Percentiles rank a stretch among this genome's conserved stretches.
Conservation (phyloP, 129 eudicot genomes). For the Cynara cardunculus region DNA sequence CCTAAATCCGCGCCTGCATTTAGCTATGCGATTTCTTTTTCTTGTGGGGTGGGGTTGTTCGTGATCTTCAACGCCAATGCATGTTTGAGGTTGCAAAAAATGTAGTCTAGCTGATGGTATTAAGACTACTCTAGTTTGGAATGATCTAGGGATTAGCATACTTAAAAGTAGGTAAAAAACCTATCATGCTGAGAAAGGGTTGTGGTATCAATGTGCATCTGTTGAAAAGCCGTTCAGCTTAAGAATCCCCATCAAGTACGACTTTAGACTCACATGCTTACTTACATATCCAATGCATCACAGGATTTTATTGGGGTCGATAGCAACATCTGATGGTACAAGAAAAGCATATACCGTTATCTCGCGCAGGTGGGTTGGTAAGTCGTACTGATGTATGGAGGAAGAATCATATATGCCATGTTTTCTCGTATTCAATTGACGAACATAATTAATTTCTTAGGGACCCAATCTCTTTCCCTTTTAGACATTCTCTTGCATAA, state of each 20-base stretch:
- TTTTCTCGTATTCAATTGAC: neutral
- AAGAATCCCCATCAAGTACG: conserved; percentile 29
- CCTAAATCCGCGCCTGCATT: neutral
- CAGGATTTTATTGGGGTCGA: conserved; percentile 98
- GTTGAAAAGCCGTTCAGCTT: conserved; percentile 22
- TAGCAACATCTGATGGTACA: conserved; percentile 87
- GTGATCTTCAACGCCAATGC: neutral
- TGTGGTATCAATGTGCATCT: conserved; percentile 25
- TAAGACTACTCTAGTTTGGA: neutral
- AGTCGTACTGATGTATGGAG: conserved; percentile 40
- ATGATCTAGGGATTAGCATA: neutral
- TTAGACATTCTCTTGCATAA: neutral
- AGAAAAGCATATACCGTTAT: conserved; percentile 79
- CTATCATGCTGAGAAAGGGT: neutral
- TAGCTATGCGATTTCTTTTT: neutral
- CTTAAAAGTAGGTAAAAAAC: neutral
- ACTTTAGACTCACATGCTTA: conserved; percentile 48
- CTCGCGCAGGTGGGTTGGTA: conserved; percentile 98
- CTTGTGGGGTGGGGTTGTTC: neutral
- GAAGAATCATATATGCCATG: conserved; percentile 16
- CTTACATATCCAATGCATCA: conserved; percentile 72
- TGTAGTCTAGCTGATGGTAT: neutral
- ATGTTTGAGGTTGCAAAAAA: neutral
- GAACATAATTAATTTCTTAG: neutral
- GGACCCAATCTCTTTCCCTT: neutral